Evolutionary conservation across 257 asterid species (phyloP).

Genomic region (Solanum peruvianum): DNA sequence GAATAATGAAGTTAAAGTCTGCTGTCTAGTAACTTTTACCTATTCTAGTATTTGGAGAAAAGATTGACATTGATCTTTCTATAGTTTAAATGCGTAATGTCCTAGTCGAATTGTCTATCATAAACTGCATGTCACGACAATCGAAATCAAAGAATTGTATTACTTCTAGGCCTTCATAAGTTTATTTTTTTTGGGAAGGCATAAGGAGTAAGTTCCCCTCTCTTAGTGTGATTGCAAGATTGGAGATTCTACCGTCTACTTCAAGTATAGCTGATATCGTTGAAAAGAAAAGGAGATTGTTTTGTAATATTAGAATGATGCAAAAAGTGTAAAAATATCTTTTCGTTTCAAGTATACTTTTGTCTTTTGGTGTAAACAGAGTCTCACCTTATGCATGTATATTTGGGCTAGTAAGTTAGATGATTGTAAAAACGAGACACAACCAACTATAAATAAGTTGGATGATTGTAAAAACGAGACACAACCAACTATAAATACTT

Average conservation of each 20-base stretch:
- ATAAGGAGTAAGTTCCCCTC: neutral
- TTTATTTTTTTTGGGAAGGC: neutral
- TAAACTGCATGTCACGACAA: neutral
- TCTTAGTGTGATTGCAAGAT: neutral
- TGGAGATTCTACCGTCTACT: neutral
- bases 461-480: neutral
- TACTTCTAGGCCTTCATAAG: neutral
- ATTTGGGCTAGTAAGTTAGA: neutral
- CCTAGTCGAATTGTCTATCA: neutral
- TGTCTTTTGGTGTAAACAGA: neutral
- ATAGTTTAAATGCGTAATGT: neutral
- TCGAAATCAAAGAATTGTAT: neutral
- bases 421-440: neutral
- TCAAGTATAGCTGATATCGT: neutral
- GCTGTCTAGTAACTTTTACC: neutral
- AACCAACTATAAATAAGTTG: neutral
- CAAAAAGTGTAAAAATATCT: neutral
- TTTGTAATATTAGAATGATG: neutral
- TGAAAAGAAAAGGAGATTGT: neutral
- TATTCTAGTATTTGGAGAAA: neutral
- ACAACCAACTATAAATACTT: neutral
- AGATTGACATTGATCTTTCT: neutral
- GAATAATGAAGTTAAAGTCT: neutral
- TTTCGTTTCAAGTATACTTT: neutral
- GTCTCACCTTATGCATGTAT: neutral